Conservation (phyloP, 2,329 filamentous ascomycete genomes). For the Pseudocercospora ulei region DNA sequence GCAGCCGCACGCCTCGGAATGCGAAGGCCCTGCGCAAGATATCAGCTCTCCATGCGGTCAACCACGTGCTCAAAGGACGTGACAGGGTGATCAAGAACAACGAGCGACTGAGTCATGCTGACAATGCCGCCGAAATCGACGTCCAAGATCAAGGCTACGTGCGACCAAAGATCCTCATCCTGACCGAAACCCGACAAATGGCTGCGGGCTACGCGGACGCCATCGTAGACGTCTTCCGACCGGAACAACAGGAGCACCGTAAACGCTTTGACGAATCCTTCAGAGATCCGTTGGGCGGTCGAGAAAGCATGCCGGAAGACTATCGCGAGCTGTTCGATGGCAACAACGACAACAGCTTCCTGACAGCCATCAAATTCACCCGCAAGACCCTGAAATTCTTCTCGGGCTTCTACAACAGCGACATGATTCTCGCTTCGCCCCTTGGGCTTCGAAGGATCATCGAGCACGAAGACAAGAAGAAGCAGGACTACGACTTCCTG, state of each 20-base stretch:
- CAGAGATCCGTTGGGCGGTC: constrained; percentile 55
- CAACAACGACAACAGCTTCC: constrained; percentile 96
- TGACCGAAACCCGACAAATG: constrained; percentile 79
- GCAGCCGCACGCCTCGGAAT: constrained; percentile 59
- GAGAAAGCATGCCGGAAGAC: constrained; percentile 65
- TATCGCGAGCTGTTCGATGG: constrained; percentile 84
- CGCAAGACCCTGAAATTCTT: constrained; percentile 93
- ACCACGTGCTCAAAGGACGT: constrained; percentile 87
- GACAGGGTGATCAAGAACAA: constrained; percentile 91
- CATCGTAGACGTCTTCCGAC: constrained; percentile 64
- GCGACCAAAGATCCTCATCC: constrained; percentile 80
- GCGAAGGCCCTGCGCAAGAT: constrained; percentile 60
- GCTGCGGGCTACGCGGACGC: constrained; percentile 68
- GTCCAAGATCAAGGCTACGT: constrained; percentile 91
- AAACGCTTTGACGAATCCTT: constrained; percentile 85
- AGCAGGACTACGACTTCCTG: constrained; percentile 76
- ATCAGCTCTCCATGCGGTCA: constrained; percentile 72
- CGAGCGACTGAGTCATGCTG: constrained; percentile 59
- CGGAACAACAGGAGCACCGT: constrained; percentile 89
- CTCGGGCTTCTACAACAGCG: constrained; percentile 88
- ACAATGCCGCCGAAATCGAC: constrained; percentile 49
- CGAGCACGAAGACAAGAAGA: constrained; percentile 62
- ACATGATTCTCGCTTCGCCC: constrained; percentile 85
- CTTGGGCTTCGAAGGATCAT: constrained; percentile 85
- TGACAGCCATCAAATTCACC: constrained; percentile 91